Evolutionary conservation across 495 filamentous ascomycete species (phyloP).

Genomic region (Penicillium robsamsonii): DNA sequence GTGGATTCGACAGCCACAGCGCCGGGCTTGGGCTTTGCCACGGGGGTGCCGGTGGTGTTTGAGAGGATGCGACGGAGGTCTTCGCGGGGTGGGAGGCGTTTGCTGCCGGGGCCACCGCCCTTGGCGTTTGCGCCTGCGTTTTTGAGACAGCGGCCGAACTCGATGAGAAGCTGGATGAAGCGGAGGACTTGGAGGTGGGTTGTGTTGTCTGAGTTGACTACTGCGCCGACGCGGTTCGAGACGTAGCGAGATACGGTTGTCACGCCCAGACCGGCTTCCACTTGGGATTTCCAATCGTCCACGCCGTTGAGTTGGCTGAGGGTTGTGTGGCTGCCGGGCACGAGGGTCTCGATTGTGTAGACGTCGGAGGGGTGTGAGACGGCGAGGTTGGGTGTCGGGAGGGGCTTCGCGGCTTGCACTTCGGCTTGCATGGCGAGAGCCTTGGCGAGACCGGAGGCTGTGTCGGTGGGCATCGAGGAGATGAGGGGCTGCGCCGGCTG

Average conservation of each 20-base stretch:
- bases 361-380: constrained; percentile 76
- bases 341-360: constrained; percentile 68
- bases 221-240: constrained; percentile 54
- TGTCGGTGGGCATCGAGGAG: constrained; percentile 54
- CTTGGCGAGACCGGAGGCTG: constrained; percentile 60
- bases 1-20: constrained; percentile 9
- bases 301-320: constrained; percentile 59
- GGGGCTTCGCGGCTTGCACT: constrained; percentile 69
- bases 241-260: constrained; percentile 64
- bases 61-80: constrained; percentile 44
- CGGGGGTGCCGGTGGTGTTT: constrained; percentile 26
- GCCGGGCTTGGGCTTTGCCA: constrained; percentile 7
- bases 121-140: constrained; percentile 25
- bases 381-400: constrained; percentile 70
- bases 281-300: constrained; percentile 71
- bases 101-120: constrained; percentile 34
- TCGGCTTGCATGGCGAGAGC: constrained; percentile 62
- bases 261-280: constrained; percentile 55
- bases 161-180: constrained; percentile 59
- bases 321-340: constrained; percentile 49
- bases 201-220: constrained; percentile 56
- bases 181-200: constrained; percentile 56
- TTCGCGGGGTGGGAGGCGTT: constrained; percentile 40
- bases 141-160: constrained; percentile 57
- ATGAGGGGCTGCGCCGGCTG: constrained; percentile 62